phyloP scores from a whole-genome alignment of 2,329 filamentous ascomycete genomes.

The Cercospora brassicicola region DNA sequence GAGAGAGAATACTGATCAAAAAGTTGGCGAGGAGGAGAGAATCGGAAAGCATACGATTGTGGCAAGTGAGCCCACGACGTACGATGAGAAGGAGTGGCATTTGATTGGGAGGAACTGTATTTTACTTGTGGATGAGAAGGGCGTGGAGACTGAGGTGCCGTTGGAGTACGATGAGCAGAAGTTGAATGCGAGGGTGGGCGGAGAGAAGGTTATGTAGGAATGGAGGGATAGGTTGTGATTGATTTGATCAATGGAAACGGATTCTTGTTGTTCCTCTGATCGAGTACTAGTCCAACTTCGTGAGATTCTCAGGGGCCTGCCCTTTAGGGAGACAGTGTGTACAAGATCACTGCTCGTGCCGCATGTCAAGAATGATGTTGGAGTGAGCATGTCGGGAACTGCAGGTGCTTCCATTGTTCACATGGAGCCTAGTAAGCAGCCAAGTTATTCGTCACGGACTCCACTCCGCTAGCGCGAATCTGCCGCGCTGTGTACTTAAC shows the following conservation, averaged over 20 bases:
- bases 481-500: background rate
- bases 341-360: background rate
- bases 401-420: too few relatives aligned
- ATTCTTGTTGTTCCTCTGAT: background rate
- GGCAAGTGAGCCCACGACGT: constrained; percentile 56
- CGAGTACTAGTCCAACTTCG: background rate
- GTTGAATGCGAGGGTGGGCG: constrained; percentile 38
- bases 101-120: constrained; percentile 49
- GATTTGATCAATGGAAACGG: background rate
- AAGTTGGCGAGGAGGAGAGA: constrained; percentile 39
- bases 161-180: constrained; percentile 39
- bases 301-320: background rate
- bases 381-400: background rate
- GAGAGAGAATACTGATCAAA: constrained; percentile 35
- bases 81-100: constrained; percentile 53
- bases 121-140: constrained; percentile 26
- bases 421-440: background rate
- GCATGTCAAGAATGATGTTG: background rate
- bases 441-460: background rate
- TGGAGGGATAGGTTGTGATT: background rate
- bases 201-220: background rate
- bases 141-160: constrained; percentile 40
- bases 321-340: background rate
- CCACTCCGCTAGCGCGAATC: background rate
- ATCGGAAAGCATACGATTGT: constrained; percentile 55